Evolutionary conservation across 805 yeast species (phyloP).

Genomic region (Saccharomyces jurei): DNA sequence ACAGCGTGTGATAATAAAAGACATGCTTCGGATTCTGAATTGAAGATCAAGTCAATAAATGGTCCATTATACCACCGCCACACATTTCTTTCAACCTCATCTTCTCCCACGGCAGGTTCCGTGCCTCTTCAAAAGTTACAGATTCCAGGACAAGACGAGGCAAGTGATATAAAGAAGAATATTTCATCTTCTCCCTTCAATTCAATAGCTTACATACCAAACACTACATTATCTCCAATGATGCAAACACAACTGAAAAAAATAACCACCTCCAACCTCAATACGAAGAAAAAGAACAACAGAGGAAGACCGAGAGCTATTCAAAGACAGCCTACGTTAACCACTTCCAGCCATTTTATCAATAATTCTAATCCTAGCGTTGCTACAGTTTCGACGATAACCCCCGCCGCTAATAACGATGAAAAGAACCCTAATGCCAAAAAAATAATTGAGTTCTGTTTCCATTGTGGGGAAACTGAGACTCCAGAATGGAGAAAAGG

Average conservation of each 20-base stretch:
- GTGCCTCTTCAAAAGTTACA: neutral
- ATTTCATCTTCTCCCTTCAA: neutral
- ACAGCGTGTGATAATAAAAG: neutral
- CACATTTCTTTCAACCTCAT: neutral
- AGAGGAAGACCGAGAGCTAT: neutral
- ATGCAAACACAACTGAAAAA: neutral
- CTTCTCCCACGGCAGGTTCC: neutral
- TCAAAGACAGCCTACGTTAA: neutral
- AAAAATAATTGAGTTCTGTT: slow-evolving; percentile 30
- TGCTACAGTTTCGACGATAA: neutral
- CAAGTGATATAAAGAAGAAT: neutral
- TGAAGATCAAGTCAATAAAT: neutral
- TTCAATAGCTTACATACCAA: neutral
- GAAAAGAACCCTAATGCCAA: neutral
- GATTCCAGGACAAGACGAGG: neutral
- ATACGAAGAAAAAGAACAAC: neutral
- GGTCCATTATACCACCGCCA: neutral
- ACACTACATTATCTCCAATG: neutral
- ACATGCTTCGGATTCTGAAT: neutral
- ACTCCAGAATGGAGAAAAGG: slow-evolving; percentile 96
- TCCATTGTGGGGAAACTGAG: slow-evolving; percentile 63
- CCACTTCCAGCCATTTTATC: neutral
- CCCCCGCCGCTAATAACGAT: neutral
- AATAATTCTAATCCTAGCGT: neutral
- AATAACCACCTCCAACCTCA: neutral